A percentile compares a stretch with the other conserved stretches of the same genome.
phyloP scores from a whole-genome alignment of 495 filamentous ascomycete genomes.

The Hypoxylon lienhwacheense region DNA sequence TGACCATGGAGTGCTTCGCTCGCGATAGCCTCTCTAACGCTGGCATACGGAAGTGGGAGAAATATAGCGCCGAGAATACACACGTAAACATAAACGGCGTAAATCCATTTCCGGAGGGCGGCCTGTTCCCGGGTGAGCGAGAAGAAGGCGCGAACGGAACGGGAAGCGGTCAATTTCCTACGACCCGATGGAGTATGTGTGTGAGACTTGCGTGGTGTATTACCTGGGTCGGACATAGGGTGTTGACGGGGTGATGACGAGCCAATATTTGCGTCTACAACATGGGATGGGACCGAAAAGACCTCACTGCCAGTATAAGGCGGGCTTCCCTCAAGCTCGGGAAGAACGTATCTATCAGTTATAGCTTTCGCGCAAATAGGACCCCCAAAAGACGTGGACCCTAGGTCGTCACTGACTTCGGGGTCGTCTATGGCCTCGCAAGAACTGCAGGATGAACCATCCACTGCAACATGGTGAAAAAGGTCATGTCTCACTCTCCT shows the following conservation, averaged over 20 bases:
- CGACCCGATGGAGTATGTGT: conserved; percentile 65
- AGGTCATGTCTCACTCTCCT: conserved; percentile 39
- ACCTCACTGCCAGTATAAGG: not conserved
- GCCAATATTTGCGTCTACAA: conserved; percentile 18
- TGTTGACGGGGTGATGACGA: conserved; percentile 49
- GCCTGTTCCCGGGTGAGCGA: conserved; percentile 80
- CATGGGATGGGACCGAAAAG: conserved; percentile 23
- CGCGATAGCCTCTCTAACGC: conserved; percentile 69
- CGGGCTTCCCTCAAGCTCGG: conserved; percentile 5
- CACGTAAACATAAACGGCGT: conserved; percentile 75
- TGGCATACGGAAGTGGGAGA: conserved; percentile 43
- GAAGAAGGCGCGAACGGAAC: conserved; percentile 70
- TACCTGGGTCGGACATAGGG: conserved; percentile 51
- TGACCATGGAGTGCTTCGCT: conserved; percentile 64
- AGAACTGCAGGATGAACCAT: conserved; percentile 39
- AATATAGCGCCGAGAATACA: conserved; percentile 65
- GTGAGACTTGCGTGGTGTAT: conserved; percentile 31
- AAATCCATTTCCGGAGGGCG: conserved; percentile 73
- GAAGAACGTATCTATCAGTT: conserved; percentile 2
- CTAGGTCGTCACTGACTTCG: conserved; percentile 23
- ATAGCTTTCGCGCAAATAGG: conserved; percentile 16
- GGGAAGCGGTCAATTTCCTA: conserved; percentile 66
- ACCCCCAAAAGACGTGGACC: conserved; percentile 3
- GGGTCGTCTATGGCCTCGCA: conserved; percentile 37
- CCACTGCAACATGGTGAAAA: conserved; percentile 33